phyloP scores from a whole-genome alignment of 331 rosid species.

The Rosa hybrid region DNA sequence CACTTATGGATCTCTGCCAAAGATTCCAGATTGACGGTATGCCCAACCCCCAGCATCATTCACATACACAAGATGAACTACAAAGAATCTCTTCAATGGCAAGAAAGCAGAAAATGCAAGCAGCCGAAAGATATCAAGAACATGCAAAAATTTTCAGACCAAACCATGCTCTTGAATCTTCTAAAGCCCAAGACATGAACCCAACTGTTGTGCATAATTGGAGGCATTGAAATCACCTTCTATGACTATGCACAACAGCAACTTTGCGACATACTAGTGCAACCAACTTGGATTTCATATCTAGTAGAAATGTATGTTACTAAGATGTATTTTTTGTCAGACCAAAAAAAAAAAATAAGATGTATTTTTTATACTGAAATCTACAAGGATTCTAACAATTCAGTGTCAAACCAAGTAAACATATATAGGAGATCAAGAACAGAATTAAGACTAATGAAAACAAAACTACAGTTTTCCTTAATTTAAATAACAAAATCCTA shows the following conservation, averaged over 20 bases:
- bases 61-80: neutral
- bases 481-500: neutral
- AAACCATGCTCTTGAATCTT: neutral
- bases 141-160: neutral
- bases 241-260: neutral
- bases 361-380: neutral
- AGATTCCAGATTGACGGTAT: neutral
- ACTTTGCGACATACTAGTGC: neutral
- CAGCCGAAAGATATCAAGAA: neutral
- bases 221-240: neutral
- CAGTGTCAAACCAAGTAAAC: neutral
- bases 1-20: neutral
- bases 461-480: neutral
- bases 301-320: neutral
- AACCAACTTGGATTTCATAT: neutral
- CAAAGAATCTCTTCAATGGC: neutral
- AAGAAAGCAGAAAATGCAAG: neutral
- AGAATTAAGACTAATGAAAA: neutral
- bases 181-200: neutral
- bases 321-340: neutral
- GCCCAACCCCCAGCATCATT: neutral
- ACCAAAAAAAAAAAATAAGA: too few species aligned
- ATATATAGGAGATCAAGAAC: neutral
- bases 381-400: neutral
- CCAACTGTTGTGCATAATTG: neutral